Conservation (phyloP, 2,329 filamentous ascomycete species). For the Penicillium sp. region DNA sequence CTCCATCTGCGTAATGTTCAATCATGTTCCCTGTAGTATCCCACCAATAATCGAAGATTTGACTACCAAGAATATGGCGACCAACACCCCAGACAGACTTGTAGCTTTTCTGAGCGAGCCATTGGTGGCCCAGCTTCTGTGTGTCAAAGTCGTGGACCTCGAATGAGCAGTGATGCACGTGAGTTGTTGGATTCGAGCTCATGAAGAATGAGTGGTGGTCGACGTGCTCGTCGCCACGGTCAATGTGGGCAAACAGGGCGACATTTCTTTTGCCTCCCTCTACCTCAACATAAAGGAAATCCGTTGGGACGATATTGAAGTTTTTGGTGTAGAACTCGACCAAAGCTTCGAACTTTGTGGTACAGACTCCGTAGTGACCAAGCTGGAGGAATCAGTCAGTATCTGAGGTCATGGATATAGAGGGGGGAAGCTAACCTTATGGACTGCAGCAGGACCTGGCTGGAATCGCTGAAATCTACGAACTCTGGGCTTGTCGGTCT, state of each 20-base stretch:
- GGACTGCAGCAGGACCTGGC: slow-evolving; percentile 31
- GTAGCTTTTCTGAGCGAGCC: slow-evolving; percentile 49
- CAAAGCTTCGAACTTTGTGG: slow-evolving; percentile 24
- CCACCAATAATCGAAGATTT: slow-evolving; percentile 58
- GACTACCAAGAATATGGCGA: slow-evolving; percentile 52
- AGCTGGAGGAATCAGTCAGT: slow-evolving; percentile 16
- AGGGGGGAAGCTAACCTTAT: slow-evolving; percentile 26
- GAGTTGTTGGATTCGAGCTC: slow-evolving; percentile 27
- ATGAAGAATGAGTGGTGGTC: slow-evolving; percentile 59
- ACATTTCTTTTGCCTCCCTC: slow-evolving; percentile 26
- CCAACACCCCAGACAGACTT: slow-evolving; percentile 53
- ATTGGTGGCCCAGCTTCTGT: slow-evolving; percentile 54
- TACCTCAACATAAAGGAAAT: slow-evolving; percentile 30
- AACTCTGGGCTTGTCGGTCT: slow-evolving; percentile 28
- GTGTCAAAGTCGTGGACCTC: slow-evolving; percentile 56
- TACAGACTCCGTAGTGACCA: slow-evolving; percentile 32
- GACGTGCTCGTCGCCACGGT: slow-evolving; percentile 46
- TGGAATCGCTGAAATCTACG: slow-evolving; percentile 32
- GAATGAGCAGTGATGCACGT: slow-evolving; percentile 53
- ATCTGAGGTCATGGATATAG: not conserved
- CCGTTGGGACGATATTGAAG: slow-evolving; percentile 34
- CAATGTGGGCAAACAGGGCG: slow-evolving; percentile 53
- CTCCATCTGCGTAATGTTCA: slow-evolving; percentile 53
- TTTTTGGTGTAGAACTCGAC: slow-evolving; percentile 30
- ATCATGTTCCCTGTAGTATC: slow-evolving; percentile 32